Evolutionary conservation across 140 eudicot species (phyloP), one percentile per base, ranked within the genome.

Genomic region (Oenanthe javanica): DNA sequence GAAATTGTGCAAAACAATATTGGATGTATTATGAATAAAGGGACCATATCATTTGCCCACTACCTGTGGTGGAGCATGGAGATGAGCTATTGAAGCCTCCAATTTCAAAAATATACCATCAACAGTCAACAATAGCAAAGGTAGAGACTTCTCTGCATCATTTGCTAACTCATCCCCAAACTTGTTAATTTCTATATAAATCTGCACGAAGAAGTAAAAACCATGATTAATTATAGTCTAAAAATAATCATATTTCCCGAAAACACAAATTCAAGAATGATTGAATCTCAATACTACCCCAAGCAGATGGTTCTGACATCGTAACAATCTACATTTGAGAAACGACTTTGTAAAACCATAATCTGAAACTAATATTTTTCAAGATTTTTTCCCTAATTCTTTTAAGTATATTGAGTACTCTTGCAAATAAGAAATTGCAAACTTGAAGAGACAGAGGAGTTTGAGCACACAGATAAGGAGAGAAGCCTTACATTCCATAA

Each of bases 61-160:
- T 81, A 93, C 99, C 93, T 83, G 92, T 51, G 88, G 91, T 3
- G 77, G 72, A 75, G 95, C 96, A 87, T 93, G 91, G 14, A 95
- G 80, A 83, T 91, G 93, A 57, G 92, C 92, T 57, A 95, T 92
- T 76, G 97, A 86, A 78, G 92, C 88, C 92, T 91, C 98, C 84
- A 95, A 81, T 46, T 87, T 88, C 74, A 89, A 54, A 80, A 95
- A 95, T 78, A 91, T 75, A 31, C 83, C 93, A 85, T 84, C 83
- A 23, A 95, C 79, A 75, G 89, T 83, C 69, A 86, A 84, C 82
- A 95, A 84, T 76, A 92, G 79, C 50, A 87, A 73, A 71, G 96
- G 89, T 84, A 91, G 78, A 64, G 97, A 85, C 80, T 89, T 95
- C 77, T 85, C 91, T 18, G 90, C 87, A 84, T 92, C 93, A 73